A percentile compares a stretch with the other conserved stretches of the same genome.
Evolutionary conservation across 495 filamentous ascomycete genomes (phyloP).

Genomic region (Acidiella bohemica): DNA sequence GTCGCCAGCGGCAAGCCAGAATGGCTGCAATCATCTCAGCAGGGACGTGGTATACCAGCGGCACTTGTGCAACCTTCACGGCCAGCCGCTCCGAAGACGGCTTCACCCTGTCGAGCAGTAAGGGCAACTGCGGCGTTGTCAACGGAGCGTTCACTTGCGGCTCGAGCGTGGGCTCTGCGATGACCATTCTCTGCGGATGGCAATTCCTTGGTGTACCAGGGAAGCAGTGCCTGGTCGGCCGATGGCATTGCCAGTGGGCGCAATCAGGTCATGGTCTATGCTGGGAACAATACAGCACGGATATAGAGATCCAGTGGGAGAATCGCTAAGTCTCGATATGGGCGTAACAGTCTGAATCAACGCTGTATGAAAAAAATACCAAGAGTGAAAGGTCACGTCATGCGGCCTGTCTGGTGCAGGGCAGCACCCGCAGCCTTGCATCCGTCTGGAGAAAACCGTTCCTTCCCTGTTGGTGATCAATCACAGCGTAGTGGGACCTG

Average conservation of each 20-base stretch:
- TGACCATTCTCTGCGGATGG: constrained; percentile 20
- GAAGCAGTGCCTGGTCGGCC: constrained; percentile 22
- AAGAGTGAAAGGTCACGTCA: too few species aligned
- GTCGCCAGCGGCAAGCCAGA: constrained; percentile 32
- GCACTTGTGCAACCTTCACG: constrained; percentile 58
- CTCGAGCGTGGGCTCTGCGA: constrained; percentile 15
- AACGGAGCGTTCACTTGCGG: constrained; percentile 23
- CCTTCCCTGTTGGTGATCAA: too few species aligned
- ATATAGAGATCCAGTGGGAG: constrained; percentile 14
- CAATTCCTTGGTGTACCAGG: constrained; percentile 17
- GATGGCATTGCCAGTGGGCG: constrained; percentile 23
- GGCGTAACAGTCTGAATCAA: too few species aligned
- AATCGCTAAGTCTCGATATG: too few species aligned
- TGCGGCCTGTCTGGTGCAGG: too few species aligned
- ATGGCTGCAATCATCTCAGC: constrained; percentile 59
- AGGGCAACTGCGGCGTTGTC: constrained; percentile 24
- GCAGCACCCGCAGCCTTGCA: too few species aligned
- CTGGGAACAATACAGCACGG: background rate
- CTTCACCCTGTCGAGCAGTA: constrained; percentile 25
- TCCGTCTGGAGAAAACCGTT: too few species aligned
- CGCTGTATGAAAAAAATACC: too few species aligned
- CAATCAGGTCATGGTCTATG: constrained; percentile 15
- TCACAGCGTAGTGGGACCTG: too few species aligned
- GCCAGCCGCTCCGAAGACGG: constrained; percentile 20
- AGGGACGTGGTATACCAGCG: constrained; percentile 55